Percentiles rank a stretch among this genome's conserved stretches.
phyloP scores from a whole-genome alignment of 495 filamentous ascomycete genomes.

The Neurospora sp. region DNA sequence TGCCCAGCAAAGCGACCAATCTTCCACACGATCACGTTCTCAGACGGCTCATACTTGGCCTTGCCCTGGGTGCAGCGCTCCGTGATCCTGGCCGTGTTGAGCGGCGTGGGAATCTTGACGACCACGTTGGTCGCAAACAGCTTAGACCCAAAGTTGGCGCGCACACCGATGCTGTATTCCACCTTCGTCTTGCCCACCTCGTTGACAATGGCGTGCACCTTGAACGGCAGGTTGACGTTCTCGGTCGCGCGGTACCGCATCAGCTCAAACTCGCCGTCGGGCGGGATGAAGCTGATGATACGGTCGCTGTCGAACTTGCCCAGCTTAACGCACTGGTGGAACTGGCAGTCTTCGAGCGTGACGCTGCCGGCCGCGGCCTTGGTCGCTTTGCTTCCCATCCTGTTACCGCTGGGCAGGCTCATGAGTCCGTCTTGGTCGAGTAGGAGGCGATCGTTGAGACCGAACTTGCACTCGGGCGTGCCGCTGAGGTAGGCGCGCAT shows the following conservation, averaged over 20 bases:
- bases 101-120: constrained; percentile 85
- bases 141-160: constrained; percentile 92
- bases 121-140: constrained; percentile 98
- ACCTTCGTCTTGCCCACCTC: constrained; percentile 96
- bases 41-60: constrained; percentile 95
- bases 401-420: constrained; percentile 58
- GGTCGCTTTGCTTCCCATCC: constrained; percentile 70
- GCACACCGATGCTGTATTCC: constrained; percentile 95
- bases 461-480: constrained; percentile 98
- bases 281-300: constrained; percentile 96
- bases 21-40: constrained; percentile 99
- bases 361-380: constrained; percentile 93
- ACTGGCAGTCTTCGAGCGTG: constrained; percentile 95
- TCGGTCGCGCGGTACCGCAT: constrained; percentile 99
- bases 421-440: constrained; percentile 68
- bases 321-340: constrained; percentile 98
- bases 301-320: constrained; percentile 95
- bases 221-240: constrained; percentile 98
- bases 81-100: constrained; percentile 93
- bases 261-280: constrained; percentile 97
- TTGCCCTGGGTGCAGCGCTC: constrained; percentile 91
- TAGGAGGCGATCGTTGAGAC: constrained; percentile 90
- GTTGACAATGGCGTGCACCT: constrained; percentile 96
- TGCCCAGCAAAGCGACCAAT: constrained; percentile 94
- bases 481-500: constrained; percentile 98